A percentile compares a stretch with the other conserved stretches of the same genome.
Conservation (phyloP, 306 rosid species). For the Quercus ilex region DNA sequence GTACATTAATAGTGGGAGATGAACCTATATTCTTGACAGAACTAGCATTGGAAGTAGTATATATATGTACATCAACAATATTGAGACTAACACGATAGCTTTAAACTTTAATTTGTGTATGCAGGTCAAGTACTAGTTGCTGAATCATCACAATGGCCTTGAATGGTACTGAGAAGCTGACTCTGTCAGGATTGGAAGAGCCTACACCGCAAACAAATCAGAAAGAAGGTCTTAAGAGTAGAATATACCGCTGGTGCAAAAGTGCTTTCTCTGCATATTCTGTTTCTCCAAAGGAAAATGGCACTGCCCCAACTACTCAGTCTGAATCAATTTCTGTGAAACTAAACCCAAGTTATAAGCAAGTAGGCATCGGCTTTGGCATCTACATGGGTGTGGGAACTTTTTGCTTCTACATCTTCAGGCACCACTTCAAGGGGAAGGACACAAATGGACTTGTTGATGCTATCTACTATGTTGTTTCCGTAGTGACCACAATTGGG, state of each 20-base stretch:
- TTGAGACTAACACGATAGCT: neutral
- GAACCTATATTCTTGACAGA: too few relatives aligned
- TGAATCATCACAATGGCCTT: conserved; percentile 44
- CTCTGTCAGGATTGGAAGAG: conserved; percentile 25
- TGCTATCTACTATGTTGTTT: neutral
- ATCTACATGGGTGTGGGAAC: neutral
- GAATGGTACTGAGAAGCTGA: conserved; percentile 34
- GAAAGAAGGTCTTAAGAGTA: conserved; percentile 25
- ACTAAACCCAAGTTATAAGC: neutral
- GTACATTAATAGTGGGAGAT: too few relatives aligned
- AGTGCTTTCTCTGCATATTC: conserved; percentile 52
- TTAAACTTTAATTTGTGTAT: neutral
- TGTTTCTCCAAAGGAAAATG: neutral
- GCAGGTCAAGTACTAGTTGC: conserved; percentile 2
- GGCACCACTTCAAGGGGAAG: neutral
- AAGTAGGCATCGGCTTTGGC: neutral
- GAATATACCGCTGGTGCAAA: conserved; percentile 42
- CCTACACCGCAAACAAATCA: conserved; percentile 20
- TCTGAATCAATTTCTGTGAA: neutral
- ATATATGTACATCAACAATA: too few relatives aligned
- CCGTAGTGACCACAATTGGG: neutral
- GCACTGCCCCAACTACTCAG: neutral
- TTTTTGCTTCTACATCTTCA: neutral
- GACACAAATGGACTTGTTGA: conserved; percentile 2
- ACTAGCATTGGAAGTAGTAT: too few relatives aligned